Percentiles rank a stretch among this genome's conserved stretches.
phyloP scores from a whole-genome alignment of 495 filamentous ascomycete genomes.

The Talaromyces liani region DNA sequence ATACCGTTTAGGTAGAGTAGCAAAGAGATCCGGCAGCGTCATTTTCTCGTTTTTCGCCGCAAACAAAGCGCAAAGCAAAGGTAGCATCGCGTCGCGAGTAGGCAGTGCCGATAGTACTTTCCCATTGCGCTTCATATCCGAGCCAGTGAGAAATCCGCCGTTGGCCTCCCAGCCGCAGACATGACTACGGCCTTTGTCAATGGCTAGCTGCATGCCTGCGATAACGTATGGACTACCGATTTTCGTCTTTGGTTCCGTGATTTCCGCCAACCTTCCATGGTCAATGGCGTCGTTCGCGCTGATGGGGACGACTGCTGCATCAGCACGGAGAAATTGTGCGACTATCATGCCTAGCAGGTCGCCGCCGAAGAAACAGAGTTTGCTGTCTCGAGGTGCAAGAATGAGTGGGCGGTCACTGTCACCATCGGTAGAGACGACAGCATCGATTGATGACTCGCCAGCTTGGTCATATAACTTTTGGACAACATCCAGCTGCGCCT shows the following conservation, averaged over 20 bases:
- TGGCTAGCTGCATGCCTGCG: conserved; percentile 19
- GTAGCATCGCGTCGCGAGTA: conserved; percentile 12
- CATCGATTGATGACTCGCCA: conserved; percentile 15
- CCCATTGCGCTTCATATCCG: conserved; percentile 15
- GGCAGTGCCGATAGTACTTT: conserved; percentile 17
- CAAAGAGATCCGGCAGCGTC: conserved; percentile 16
- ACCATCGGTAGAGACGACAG: conserved; percentile 20
- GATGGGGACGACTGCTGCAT: conserved; percentile 22
- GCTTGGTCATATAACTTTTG: conserved; percentile 13
- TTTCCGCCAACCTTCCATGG: conserved; percentile 12
- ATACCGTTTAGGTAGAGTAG: conserved; percentile 13
- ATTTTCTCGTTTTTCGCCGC: conserved; percentile 8
- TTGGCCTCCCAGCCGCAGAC: conserved; percentile 24
- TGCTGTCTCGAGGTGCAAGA: conserved; percentile 14
- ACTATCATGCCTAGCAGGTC: conserved; percentile 22
- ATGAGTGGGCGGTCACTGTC: conserved; percentile 23
- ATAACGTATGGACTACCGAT: conserved; percentile 25
- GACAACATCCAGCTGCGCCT: conserved; percentile 17
- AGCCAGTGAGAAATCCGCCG: conserved; percentile 23
- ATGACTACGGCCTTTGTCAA: conserved; percentile 12
- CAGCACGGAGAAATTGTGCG: conserved; percentile 16
- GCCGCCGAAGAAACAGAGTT: conserved; percentile 21
- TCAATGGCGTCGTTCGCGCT: conserved; percentile 24
- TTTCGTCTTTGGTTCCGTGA: conserved; percentile 17
- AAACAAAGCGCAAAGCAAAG: background rate